Base-by-base conservation (phyloP, 2,329 filamentous ascomycete species). In the Diaporthe ilicicola region DNA sequence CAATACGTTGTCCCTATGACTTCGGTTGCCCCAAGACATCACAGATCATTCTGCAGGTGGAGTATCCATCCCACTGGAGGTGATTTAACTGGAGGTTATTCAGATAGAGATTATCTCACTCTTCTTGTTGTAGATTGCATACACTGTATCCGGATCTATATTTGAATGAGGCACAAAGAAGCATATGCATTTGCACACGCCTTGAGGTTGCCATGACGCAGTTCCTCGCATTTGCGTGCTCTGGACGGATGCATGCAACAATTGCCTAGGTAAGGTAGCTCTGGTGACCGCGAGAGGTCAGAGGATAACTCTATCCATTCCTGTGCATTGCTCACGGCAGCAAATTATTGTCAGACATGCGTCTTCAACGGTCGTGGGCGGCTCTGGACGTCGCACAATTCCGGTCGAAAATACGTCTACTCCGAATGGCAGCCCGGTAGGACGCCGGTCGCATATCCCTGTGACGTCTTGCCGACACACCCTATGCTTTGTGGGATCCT, bases 351-450 rank as follows among this genome's bases (percentile, higher is more conserved):
- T 56, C 12, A 54, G 19, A 56, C 32, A 55, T 12, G 27, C 51
- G 32, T 44, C 17, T 55, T 51, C 44, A 34, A 50, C 44, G 34
- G 54, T 54, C 15, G 64, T 54, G 29, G 29, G 54, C 53, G 29
- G 29, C 19, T 29, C 19, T 55, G 44, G n/a, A 50, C 42, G 59
- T 64, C 24, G 44, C 59, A 64, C 68, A 70, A 53, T n/a, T 59
- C 69, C 71, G 71, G 69, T 72, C 71, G 71, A 68, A 72, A 42
- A 70, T 72, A 72, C 71, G 71, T 65, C 46, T 55, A 24, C 51
- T 48, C 71, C 69, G 71, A 56, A 34, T 42, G 42, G 61, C 46
- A 42, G 32, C 34, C 54, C 34, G 66, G n/a, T 53, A 34, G 50
- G 13, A 42, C 22, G 56, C 51, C 51, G 50, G 24, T 32, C 51